phyloP scores from a whole-genome alignment of 768 basidiomycete species.

The Albatrellus ellisii region DNA sequence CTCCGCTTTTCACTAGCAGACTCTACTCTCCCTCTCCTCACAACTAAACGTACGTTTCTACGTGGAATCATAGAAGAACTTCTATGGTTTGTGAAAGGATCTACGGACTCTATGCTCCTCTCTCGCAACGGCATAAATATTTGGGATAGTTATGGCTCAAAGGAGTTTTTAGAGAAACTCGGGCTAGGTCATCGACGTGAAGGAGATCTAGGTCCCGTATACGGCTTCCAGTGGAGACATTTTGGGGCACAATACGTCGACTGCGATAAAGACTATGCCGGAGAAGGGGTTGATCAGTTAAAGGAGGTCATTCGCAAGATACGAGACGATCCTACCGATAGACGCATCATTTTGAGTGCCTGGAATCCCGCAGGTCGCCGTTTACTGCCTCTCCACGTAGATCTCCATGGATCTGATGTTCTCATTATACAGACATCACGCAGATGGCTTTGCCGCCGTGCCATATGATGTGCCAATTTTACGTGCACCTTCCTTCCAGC shows the following conservation, averaged over 20 bases:
- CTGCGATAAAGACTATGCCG: slow-evolving; percentile 63
- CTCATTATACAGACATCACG: slow-evolving; percentile 76
- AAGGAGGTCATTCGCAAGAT: slow-evolving; percentile 85
- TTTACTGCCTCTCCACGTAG: not conserved
- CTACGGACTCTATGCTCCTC: slow-evolving; percentile 68
- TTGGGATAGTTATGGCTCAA: slow-evolving; percentile 95
- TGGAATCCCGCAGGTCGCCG: slow-evolving; percentile 93
- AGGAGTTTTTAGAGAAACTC: slow-evolving; percentile 72
- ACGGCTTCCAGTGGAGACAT: slow-evolving; percentile 95
- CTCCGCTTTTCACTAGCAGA: slow-evolving; percentile 80
- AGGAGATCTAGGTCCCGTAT: slow-evolving; percentile 93
- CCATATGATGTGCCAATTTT: slow-evolving; percentile 99
- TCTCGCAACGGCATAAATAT: slow-evolving; percentile 82
- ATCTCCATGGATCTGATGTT: not conserved
- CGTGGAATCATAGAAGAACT: slow-evolving; percentile 90
- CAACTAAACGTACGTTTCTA: slow-evolving; percentile 92
- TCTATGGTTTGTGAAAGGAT: slow-evolving; percentile 84
- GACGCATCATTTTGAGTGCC: slow-evolving; percentile 87
- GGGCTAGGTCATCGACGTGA: slow-evolving; percentile 74
- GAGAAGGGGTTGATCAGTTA: slow-evolving; percentile 88
- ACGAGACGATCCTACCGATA: slow-evolving; percentile 83
- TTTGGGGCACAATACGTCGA: slow-evolving; percentile 78
- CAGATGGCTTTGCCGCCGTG: slow-evolving; percentile 97
- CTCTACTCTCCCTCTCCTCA: slow-evolving; percentile 73
- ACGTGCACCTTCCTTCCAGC: slow-evolving; percentile 73